phyloP scores from a whole-genome alignment of 1,284 basidiomycete genomes.

The Wallemia hederae region DNA sequence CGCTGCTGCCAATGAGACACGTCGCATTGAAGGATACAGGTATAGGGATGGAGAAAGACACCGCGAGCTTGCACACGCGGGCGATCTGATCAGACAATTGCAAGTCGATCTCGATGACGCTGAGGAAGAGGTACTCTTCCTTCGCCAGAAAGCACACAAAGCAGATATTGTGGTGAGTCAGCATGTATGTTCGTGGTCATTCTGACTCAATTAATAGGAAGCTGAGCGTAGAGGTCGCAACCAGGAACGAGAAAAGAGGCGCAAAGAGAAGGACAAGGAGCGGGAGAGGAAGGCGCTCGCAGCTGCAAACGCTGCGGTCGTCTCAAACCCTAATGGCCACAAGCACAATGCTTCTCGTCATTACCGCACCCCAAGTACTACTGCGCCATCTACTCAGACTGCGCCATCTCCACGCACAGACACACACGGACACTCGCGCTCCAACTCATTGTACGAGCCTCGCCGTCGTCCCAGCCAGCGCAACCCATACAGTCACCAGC shows the following conservation, averaged over 20 bases:
- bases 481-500: neutral
- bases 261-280: neutral
- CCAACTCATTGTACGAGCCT: neutral
- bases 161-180: neutral
- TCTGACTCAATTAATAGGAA: neutral
- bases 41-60: neutral
- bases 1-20: neutral
- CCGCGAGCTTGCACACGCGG: neutral
- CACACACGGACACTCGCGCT: neutral
- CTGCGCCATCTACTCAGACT: neutral
- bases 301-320: neutral
- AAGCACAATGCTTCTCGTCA: neutral
- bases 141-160: neutral
- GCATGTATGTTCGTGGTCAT: neutral
- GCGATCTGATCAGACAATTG: neutral
- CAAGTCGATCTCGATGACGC: neutral
- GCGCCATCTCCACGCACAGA: neutral
- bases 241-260: neutral
- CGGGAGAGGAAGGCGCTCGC: neutral
- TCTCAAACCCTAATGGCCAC: neutral
- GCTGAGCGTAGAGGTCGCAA: neutral
- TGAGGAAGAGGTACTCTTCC: neutral
- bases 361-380: neutral
- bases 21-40: neutral
- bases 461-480: neutral